Evolutionary conservation across 345 rosid genomes (phyloP), one percentile per base, ranked within the genome.

Genomic region (Pistacia integerrima): DNA sequence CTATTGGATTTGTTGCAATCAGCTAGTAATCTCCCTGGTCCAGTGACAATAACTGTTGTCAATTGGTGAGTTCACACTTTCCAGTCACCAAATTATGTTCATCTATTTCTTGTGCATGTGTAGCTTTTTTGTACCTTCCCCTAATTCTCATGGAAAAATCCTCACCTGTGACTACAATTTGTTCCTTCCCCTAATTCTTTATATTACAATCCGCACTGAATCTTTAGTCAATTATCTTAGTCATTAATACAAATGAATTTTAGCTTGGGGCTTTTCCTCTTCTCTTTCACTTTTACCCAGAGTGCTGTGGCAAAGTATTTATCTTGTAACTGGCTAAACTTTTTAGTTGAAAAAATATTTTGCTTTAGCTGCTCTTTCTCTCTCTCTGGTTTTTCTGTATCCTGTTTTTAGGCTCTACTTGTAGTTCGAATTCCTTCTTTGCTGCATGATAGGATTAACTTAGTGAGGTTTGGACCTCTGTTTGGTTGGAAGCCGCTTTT

Each of bases 61-160:
- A 86, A 87, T 88, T 89, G 99, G 99, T 95, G 94, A 87, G 98
- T 84, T 79, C 79, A 76, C 80, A 76, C 57, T 70, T 78, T 33
- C 77, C 46, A 62, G 52, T 78, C 49, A 59, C 51, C 64, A 75
- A 54, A 22, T 60, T 74, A 13, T 72, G 35, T 41, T 36, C 22
- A 22, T 41, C 16, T 11, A 17, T 67, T 70, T 67, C 12, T 8
- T 54, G 33, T 62, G 18, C 44, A 48, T 60, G 18, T 62, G 35
- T 48, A 3, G 28, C 17, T 68, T 68, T 54, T 13, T 59, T 22
- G 44, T 58, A 41, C 46, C 46, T 41, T 41, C 9, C 8, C 46
- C 46, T 41, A 41, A 41, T 20, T 56, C 38, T 9, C 17, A 35
- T 70, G 63, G 30, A 36, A 28, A 13, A 4, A 51, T 13, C 22